Percentiles rank a stretch among this genome's conserved stretches.
These are phyloP conservation scores for Talaromyces sp. DNA, from an alignment of 2,329 filamentous ascomycete species.

Conservation along the genomic window DNA sequence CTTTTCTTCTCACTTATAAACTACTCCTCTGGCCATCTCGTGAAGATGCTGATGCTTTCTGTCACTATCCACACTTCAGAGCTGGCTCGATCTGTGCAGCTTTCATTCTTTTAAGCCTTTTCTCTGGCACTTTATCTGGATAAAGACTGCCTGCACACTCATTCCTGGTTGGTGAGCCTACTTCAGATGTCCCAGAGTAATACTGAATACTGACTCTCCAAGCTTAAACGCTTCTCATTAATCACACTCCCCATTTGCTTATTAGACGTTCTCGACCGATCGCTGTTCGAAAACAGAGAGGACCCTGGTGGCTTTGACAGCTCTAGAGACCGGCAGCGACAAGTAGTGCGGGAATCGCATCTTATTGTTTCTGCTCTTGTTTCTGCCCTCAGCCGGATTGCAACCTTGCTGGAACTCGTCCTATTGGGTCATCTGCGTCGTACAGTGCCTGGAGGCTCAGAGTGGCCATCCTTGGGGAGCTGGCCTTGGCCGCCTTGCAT, in stretches of 20 bases:
- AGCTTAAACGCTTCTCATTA: not conserved
- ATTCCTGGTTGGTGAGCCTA: not conserved
- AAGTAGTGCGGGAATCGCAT: not conserved
- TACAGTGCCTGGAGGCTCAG: not conserved
- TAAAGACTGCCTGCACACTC: not conserved
- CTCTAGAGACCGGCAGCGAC: not conserved
- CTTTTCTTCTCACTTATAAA: not conserved
- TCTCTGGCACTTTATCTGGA: not conserved
- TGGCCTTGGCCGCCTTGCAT: too few relatives aligned
- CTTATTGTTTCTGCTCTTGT: not conserved
- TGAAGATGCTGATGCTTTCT: not conserved
- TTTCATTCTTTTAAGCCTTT: not conserved
- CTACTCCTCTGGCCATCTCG: not conserved
- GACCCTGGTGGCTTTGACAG: slow-evolving; percentile 1
- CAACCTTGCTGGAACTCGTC: not conserved
- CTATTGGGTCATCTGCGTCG: not conserved
- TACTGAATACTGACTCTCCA: not conserved
- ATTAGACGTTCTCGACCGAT: not conserved
- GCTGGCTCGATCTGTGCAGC: not conserved
- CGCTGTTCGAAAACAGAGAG: slow-evolving; percentile 7
- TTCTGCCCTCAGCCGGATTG: not conserved
- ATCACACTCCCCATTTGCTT: not conserved
- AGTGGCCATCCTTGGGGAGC: not conserved
- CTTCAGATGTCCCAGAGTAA: not conserved
- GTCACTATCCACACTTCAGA: not conserved